phyloP scores from a whole-genome alignment of 2,329 filamentous ascomycete genomes.

The Aspergillus tubingensis region DNA sequence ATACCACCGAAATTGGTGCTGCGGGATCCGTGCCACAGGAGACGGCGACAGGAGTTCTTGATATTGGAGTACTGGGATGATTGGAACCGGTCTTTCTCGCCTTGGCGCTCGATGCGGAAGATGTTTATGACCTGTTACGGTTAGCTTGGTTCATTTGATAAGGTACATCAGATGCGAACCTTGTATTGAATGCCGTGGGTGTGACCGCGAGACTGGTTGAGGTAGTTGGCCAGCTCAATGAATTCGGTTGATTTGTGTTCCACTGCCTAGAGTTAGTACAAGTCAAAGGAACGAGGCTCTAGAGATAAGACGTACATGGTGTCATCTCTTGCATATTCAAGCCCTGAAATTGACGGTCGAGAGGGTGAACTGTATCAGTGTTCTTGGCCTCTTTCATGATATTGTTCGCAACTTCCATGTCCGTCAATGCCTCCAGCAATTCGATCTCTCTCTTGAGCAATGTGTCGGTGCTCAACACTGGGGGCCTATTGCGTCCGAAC shows the following conservation, averaged over 20 bases:
- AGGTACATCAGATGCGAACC: background rate
- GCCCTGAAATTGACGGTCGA: slow-evolving; percentile 72
- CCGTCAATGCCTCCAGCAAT: slow-evolving; percentile 75
- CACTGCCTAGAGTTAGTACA: slow-evolving; percentile 42
- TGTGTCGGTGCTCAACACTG: slow-evolving; percentile 60
- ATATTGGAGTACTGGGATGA: slow-evolving; percentile 55
- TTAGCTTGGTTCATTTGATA: background rate
- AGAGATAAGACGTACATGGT: slow-evolving; percentile 41
- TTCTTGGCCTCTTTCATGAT: slow-evolving; percentile 71
- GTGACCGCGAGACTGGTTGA: slow-evolving; percentile 64
- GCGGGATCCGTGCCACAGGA: slow-evolving; percentile 86
- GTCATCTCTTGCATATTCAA: slow-evolving; percentile 77
- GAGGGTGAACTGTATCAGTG: slow-evolving; percentile 58
- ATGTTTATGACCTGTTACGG: slow-evolving; percentile 63
- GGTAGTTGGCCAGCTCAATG: slow-evolving; percentile 64
- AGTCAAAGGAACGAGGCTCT: background rate
- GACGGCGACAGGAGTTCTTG: slow-evolving; percentile 65
- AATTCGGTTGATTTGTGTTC: slow-evolving; percentile 64
- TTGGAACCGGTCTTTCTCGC: slow-evolving; percentile 70
- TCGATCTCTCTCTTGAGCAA: slow-evolving; percentile 75
- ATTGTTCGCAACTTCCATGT: slow-evolving; percentile 79
- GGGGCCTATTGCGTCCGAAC: slow-evolving; percentile 73
- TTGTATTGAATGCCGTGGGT: slow-evolving; percentile 57
- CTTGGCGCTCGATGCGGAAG: slow-evolving; percentile 77
- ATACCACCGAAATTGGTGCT: slow-evolving; percentile 86